phyloP scores from a whole-genome alignment of 2,329 filamentous ascomycete species.

The Fusarium pseudograminearum region DNA sequence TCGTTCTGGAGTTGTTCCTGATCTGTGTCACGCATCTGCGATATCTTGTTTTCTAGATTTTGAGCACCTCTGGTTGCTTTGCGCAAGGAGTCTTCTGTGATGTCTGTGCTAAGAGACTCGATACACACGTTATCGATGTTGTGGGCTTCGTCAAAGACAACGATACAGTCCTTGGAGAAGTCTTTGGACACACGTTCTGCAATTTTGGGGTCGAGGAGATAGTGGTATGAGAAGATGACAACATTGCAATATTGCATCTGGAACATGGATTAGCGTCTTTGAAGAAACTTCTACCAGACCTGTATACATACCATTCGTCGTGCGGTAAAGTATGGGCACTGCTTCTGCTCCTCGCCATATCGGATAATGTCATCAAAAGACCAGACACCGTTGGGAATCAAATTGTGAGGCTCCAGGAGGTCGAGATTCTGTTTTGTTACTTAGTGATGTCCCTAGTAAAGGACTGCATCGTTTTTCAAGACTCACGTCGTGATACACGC shows the following conservation, averaged over 20 bases:
- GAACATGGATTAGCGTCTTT: constrained; percentile 15
- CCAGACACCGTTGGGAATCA: constrained; percentile 95
- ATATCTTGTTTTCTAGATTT: constrained; percentile 90
- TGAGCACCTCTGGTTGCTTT: constrained; percentile 91
- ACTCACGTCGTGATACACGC: constrained; percentile 90
- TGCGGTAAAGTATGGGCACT: constrained; percentile 97
- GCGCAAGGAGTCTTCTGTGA: constrained; percentile 93
- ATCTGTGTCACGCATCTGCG: constrained; percentile 95
- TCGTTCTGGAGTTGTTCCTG: constrained; percentile 94
- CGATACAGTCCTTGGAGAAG: constrained; percentile 96
- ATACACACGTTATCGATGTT: constrained; percentile 99
- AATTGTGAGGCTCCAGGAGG: constrained; percentile 91
- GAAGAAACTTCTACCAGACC: neutral
- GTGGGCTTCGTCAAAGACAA: constrained; percentile 98
- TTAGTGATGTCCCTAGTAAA: constrained; percentile 15
- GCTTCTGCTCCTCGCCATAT: constrained; percentile 95
- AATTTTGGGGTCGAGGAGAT: constrained; percentile 97
- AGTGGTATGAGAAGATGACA: constrained; percentile 99
- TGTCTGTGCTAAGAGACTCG: constrained; percentile 94
- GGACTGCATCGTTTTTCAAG: neutral
- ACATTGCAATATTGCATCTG: constrained; percentile 99
- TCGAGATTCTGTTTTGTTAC: constrained; percentile 78
- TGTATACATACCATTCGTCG: constrained; percentile 80
- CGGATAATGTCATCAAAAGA: constrained; percentile 89
- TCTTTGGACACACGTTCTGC: constrained; percentile 95